Evolutionary conservation across 1,284 basidiomycete species (phyloP).

Genomic region (Naganishia cerealis): DNA sequence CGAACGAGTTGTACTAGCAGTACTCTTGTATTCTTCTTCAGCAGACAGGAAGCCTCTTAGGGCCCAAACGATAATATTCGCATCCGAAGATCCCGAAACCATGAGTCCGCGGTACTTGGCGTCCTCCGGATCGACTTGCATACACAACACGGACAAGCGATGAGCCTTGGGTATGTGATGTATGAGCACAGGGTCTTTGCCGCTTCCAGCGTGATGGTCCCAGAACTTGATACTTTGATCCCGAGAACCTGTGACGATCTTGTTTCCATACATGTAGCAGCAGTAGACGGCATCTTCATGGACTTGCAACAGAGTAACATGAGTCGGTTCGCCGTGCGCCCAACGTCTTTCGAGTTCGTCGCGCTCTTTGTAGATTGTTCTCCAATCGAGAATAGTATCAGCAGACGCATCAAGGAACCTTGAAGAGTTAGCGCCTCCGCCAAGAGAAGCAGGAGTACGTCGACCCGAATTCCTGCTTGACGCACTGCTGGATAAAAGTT

Average conservation of each 20-base stretch:
- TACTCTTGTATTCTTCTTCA: not conserved
- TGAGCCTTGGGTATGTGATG: slow-evolving; percentile 29
- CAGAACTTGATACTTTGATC: slow-evolving; percentile 32
- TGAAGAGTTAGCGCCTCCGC: not conserved
- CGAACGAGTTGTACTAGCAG: not conserved
- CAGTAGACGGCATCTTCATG: slow-evolving; percentile 31
- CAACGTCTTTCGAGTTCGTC: slow-evolving; percentile 30
- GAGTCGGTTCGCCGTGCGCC: slow-evolving; percentile 14
- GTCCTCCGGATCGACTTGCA: slow-evolving; percentile 28
- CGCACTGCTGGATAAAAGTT: slow-evolving; percentile 12
- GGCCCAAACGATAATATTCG: slow-evolving; percentile 28
- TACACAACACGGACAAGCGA: slow-evolving; percentile 31
- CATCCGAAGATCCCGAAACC: slow-evolving; percentile 33
- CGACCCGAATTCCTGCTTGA: slow-evolving; percentile 7
- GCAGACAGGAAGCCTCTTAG: slow-evolving; percentile 20
- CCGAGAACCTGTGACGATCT: slow-evolving; percentile 31
- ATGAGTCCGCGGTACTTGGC: slow-evolving; percentile 27
- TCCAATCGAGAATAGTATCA: slow-evolving; percentile 29
- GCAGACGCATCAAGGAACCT: not conserved
- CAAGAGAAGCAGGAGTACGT: slow-evolving; percentile 6
- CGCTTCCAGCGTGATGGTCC: slow-evolving; percentile 12
- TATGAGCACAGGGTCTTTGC: slow-evolving; percentile 13
- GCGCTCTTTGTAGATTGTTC: slow-evolving; percentile 29
- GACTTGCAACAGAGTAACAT: slow-evolving; percentile 12
- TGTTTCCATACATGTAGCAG: slow-evolving; percentile 21